Evolutionary conservation across 441 rosid genomes (phyloP).

Genomic region (Dalechampia spathulata): DNA sequence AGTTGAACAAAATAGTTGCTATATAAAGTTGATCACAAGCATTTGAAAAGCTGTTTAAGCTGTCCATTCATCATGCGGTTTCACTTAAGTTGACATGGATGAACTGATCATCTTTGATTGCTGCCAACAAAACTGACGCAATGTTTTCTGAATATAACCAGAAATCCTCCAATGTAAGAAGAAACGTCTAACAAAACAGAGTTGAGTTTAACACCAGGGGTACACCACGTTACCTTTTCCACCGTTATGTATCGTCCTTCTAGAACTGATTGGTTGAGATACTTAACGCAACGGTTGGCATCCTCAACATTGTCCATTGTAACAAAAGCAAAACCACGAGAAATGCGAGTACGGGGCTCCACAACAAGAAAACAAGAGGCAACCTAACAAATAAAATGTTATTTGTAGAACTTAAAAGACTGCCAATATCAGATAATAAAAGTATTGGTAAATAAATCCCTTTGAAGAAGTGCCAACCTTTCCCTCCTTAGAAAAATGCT

Average conservation of each 20-base stretch:
- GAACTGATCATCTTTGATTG: slow-evolving; percentile 92
- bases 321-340: slow-evolving; percentile 96
- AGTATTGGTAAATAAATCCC: too few species aligned
- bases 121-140: slow-evolving; percentile 96
- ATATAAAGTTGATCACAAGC: slow-evolving; percentile 81
- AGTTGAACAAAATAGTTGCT: slow-evolving; percentile 79
- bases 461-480: slow-evolving; percentile 46
- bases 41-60: slow-evolving; percentile 93
- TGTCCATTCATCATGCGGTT: slow-evolving; percentile 83
- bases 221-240: slow-evolving; percentile 68
- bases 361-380: slow-evolving; percentile 84
- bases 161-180: slow-evolving; percentile 86
- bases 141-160: slow-evolving; percentile 87
- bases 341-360: slow-evolving; percentile 89
- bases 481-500: slow-evolving; percentile 95
- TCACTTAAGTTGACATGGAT: slow-evolving; percentile 78
- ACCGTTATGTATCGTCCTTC: slow-evolving; percentile 96
- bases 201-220: slow-evolving; percentile 15
- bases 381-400: slow-evolving; percentile 39
- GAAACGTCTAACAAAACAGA: slow-evolving; percentile 28
- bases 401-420: too few species aligned
- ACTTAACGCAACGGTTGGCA: slow-evolving; percentile 83
- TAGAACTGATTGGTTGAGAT: slow-evolving; percentile 91
- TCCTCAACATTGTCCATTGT: slow-evolving; percentile 73
- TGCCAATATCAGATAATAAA: too few species aligned